These are phyloP conservation scores for Datura wrightii DNA, from an alignment of 257 asterid genomes.

Conservation along the genomic window DNA sequence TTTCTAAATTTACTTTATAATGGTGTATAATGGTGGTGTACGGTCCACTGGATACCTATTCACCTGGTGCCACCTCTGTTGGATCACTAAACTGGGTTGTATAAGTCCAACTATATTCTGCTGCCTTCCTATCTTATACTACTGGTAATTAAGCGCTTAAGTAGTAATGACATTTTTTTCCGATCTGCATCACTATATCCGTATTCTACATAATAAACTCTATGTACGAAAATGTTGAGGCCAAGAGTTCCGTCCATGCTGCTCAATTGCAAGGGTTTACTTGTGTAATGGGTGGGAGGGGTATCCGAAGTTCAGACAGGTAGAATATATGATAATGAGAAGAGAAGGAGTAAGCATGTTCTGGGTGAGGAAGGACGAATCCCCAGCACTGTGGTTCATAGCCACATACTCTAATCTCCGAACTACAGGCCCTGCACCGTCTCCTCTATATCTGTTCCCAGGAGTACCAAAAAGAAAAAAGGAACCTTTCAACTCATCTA, in stretches of 20 bases:
- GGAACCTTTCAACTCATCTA: no score
- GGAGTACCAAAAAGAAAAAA: no score
- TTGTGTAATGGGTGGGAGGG: not conserved
- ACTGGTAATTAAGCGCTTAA: not conserved
- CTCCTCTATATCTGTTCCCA: no score
- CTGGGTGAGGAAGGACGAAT: not conserved
- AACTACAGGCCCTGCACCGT: no score
- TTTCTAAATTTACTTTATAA: not conserved
- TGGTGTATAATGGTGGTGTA: not conserved
- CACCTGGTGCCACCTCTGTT: not conserved
- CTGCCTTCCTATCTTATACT: not conserved
- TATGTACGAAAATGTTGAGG: not conserved
- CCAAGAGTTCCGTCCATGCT: not conserved
- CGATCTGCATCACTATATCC: not conserved
- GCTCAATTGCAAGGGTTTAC: not conserved
- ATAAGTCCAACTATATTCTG: not conserved
- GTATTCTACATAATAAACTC: not conserved
- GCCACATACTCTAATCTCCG: not conserved
- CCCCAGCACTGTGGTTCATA: not conserved
- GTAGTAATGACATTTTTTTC: not conserved
- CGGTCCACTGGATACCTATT: not conserved
- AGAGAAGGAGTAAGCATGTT: not conserved
- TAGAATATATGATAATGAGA: constrained; percentile 6
- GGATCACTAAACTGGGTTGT: not conserved
- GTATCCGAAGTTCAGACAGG: not conserved